Conservation (phyloP, 768 basidiomycete genomes). For the Atractiella rhizophila region DNA sequence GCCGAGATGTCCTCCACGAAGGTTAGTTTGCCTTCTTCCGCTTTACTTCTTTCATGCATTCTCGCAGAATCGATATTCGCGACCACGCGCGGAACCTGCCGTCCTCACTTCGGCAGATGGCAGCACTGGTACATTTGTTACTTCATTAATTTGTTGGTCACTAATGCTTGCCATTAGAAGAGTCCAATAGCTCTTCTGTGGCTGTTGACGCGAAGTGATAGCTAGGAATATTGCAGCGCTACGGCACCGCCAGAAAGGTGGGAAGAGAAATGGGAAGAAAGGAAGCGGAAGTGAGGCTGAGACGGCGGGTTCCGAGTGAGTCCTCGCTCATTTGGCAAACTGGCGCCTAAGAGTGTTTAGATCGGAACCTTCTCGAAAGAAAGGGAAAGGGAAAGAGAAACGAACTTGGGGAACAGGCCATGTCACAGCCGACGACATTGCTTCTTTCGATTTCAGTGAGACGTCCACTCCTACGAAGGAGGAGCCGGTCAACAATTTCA, state of each 20-base stretch:
- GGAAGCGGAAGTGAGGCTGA: conserved; percentile 3
- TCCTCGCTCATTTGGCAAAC: conserved; percentile 2
- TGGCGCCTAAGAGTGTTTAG: neutral
- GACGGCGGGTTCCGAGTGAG: conserved; percentile 40
- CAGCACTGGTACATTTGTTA: neutral
- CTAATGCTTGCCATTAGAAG: too few relatives aligned
- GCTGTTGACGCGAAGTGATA: conserved; percentile 57
- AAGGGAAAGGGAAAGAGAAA: conserved; percentile 38
- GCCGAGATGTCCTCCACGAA: conserved; percentile 34
- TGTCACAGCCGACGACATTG: conserved; percentile 70
- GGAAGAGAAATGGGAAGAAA: conserved; percentile 11
- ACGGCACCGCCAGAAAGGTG: conserved; percentile 40
- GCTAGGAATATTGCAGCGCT: conserved; percentile 74
- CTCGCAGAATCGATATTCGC: neutral
- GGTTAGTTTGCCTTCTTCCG: neutral
- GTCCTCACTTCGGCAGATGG: neutral
- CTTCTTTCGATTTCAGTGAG: conserved; percentile 64
- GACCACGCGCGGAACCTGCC: neutral
- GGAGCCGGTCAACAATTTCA: neutral
- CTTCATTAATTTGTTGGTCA: too few relatives aligned
- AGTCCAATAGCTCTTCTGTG: neutral
- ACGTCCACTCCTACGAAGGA: conserved; percentile 22
- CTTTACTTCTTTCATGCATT: neutral
- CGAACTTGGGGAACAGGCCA: conserved; percentile 79
- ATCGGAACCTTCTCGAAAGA: conserved; percentile 19